Evolutionary conservation across 164 flowering plant species (phyloP).

Genomic region (Tetrastigma voinierianum): DNA sequence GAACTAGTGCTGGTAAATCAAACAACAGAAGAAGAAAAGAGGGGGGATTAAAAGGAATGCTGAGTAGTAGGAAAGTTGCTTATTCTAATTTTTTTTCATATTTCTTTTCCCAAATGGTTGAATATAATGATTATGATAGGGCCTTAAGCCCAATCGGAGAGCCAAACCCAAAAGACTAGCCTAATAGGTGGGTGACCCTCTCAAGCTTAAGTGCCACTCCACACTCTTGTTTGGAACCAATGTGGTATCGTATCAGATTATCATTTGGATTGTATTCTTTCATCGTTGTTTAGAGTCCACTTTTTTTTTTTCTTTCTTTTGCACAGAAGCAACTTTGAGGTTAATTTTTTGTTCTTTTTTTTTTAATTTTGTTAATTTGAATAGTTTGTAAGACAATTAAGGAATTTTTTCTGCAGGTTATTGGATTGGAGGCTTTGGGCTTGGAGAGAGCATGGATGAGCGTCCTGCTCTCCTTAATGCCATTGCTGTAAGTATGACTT

Average conservation of each 20-base stretch:
- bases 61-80: too few relatives aligned
- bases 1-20: too few relatives aligned
- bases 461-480: conserved; percentile 65
- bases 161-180: too few relatives aligned
- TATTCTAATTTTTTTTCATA: too few relatives aligned
- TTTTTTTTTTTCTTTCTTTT: background rate
- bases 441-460: conserved; percentile 84
- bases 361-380: background rate
- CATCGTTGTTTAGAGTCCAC: background rate
- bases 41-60: too few relatives aligned
- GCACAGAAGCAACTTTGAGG: background rate
- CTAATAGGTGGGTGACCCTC: too few relatives aligned
- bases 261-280: background rate
- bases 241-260: too few relatives aligned
- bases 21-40: too few relatives aligned
- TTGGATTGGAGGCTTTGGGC: conserved; percentile 93
- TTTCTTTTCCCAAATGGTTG: background rate
- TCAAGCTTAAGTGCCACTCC: too few relatives aligned
- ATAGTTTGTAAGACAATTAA: background rate
- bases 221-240: too few relatives aligned
- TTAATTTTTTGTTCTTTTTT: background rate
- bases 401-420: conserved; percentile 48
- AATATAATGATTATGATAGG: too few relatives aligned
- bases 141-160: too few relatives aligned
- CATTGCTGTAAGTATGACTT: conserved; percentile 45